phyloP scores from a whole-genome alignment of 2,329 filamentous ascomycete genomes.

The Aspergillus sp. region DNA sequence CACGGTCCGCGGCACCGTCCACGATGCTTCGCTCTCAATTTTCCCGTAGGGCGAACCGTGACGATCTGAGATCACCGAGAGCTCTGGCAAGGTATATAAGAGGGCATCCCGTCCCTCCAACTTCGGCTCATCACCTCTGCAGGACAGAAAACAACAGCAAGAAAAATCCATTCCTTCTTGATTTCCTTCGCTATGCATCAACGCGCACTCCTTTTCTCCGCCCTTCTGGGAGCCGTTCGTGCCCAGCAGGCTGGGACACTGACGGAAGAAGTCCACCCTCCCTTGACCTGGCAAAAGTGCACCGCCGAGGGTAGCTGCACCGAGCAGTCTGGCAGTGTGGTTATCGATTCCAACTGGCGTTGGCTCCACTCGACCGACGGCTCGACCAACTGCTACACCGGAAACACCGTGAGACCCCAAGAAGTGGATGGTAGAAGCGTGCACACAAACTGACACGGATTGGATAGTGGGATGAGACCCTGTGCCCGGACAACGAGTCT shows the following conservation, averaged over 20 bases:
- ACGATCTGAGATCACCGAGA: neutral
- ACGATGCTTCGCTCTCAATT: slow-evolving; percentile 3
- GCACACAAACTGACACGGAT: neutral
- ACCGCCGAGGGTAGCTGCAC: slow-evolving; percentile 52
- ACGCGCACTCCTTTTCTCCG: slow-evolving; percentile 29
- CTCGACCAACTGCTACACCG: slow-evolving; percentile 57
- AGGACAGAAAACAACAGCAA: slow-evolving; percentile 23
- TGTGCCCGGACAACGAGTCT: slow-evolving; percentile 48
- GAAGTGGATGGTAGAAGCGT: no score
- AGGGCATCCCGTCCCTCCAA: neutral
- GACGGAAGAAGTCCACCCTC: slow-evolving; percentile 45
- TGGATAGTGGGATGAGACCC: slow-evolving; percentile 41
- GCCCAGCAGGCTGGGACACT: slow-evolving; percentile 35
- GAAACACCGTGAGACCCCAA: slow-evolving; percentile 38
- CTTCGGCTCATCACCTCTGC: slow-evolving; percentile 22
- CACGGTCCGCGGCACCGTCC: slow-evolving; percentile 15
- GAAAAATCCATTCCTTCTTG: slow-evolving; percentile 10
- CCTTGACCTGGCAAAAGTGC: slow-evolving; percentile 55
- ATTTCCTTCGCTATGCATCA: slow-evolving; percentile 25
- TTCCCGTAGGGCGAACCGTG: slow-evolving; percentile 5
- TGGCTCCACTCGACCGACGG: slow-evolving; percentile 52
- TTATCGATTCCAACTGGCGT: slow-evolving; percentile 59
- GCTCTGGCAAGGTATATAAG: slow-evolving; percentile 21
- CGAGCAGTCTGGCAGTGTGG: slow-evolving; percentile 52
- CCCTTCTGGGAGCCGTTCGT: slow-evolving; percentile 22